A percentile compares a stretch with the other conserved stretches of the same genome.
phyloP scores from a whole-genome alignment of 768 basidiomycete species.

The Leccinum imitatum region DNA sequence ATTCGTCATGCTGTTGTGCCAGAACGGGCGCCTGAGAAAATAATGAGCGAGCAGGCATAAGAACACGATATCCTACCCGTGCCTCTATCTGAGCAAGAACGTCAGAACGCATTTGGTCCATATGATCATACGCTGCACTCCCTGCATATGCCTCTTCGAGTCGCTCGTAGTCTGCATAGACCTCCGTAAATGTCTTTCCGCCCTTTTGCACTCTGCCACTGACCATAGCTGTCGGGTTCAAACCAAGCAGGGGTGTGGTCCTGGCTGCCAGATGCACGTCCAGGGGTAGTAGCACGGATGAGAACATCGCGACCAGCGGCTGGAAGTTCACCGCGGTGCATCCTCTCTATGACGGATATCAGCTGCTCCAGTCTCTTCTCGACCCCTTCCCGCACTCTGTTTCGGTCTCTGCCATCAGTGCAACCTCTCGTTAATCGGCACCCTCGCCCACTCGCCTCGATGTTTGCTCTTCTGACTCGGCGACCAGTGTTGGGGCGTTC shows the following conservation, averaged over 20 bases:
- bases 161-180: slow-evolving; percentile 46
- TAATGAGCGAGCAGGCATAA: background rate
- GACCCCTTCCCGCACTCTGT: slow-evolving; percentile 70
- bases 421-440: slow-evolving; percentile 64
- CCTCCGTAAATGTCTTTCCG: slow-evolving; percentile 90
- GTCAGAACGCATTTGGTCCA: too few relatives aligned
- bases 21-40: slow-evolving; percentile 76
- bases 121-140: too few relatives aligned
- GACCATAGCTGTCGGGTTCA: slow-evolving; percentile 90
- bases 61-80: too few relatives aligned
- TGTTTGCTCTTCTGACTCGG: slow-evolving; percentile 81
- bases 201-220: slow-evolving; percentile 68
- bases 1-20: slow-evolving; percentile 82
- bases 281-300: slow-evolving; percentile 38
- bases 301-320: slow-evolving; percentile 45
- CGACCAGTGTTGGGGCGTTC: slow-evolving; percentile 63
- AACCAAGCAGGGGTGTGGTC: slow-evolving; percentile 51
- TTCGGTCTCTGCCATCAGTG: slow-evolving; percentile 68
- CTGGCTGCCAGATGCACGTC: slow-evolving; percentile 40
- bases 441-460: slow-evolving; percentile 81
- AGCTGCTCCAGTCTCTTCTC: slow-evolving; percentile 74
- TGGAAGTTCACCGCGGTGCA: slow-evolving; percentile 72
- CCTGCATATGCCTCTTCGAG: too few relatives aligned
- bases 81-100: too few relatives aligned
- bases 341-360: slow-evolving; percentile 66